Conservation (phyloP, 1,284 basidiomycete species). For the Tetrapyrgos nigripes region DNA sequence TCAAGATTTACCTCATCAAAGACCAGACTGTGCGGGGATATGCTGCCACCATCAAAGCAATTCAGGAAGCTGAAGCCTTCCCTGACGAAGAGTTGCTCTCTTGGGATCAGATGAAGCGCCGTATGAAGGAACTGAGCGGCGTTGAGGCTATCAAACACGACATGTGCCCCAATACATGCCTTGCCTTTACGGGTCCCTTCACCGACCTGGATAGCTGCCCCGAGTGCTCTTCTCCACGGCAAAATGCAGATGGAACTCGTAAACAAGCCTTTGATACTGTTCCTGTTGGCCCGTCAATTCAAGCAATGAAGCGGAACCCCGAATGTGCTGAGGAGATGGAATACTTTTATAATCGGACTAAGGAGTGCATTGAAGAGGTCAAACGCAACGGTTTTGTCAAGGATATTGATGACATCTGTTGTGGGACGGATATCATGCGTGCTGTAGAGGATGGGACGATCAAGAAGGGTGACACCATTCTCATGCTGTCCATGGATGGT, state of each 20-base stretch:
- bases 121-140: constrained; percentile 27
- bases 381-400: constrained; percentile 10
- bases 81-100: constrained; percentile 26
- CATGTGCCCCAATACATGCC: constrained; percentile 37
- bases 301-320: too few relatives aligned
- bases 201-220: constrained; percentile 24
- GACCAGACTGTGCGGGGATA: too few relatives aligned
- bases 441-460: constrained; percentile 19
- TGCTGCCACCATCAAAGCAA: neutral
- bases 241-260: too few relatives aligned
- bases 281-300: too few relatives aligned
- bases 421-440: constrained; percentile 24
- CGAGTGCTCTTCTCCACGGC: too few relatives aligned
- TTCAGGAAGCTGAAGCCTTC: neutral
- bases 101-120: constrained; percentile 26
- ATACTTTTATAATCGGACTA: constrained; percentile 21
- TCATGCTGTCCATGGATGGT: too few relatives aligned
- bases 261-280: too few relatives aligned
- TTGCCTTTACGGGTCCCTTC: constrained; percentile 31
- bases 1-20: neutral
- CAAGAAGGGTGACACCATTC: too few relatives aligned
- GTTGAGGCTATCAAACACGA: constrained; percentile 27
- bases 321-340: too few relatives aligned
- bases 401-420: constrained; percentile 9
- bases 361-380: constrained; percentile 10